phyloP scores from a whole-genome alignment of 2,329 filamentous ascomycete genomes.

The Colletotrichum sojae region DNA sequence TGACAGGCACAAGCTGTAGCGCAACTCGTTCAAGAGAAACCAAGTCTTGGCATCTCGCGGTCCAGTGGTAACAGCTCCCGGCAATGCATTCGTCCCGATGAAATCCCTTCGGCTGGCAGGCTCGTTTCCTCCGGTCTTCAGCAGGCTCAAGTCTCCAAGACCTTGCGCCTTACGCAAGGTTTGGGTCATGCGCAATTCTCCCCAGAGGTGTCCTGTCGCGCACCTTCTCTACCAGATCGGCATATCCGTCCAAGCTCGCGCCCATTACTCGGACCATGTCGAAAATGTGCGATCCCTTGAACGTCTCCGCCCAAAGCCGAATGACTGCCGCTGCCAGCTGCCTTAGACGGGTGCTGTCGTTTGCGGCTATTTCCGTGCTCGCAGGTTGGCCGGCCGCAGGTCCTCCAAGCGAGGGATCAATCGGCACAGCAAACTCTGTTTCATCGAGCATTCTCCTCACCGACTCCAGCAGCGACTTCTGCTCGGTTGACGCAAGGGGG shows the following conservation, averaged over 20 bases:
- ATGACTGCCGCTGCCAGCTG: conserved; percentile 72
- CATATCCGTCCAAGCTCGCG: conserved; percentile 69
- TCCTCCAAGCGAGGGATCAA: conserved; percentile 68
- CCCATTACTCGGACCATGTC: conserved; percentile 73
- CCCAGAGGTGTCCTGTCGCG: conserved; percentile 62
- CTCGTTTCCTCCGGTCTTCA: background rate
- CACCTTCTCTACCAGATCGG: conserved; percentile 69
- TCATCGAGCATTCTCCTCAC: conserved; percentile 72
- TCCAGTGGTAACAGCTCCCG: background rate
- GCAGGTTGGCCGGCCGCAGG: conserved; percentile 53
- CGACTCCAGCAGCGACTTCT: conserved; percentile 68
- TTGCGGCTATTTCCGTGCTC: conserved; percentile 59
- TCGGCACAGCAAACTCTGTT: conserved; percentile 73
- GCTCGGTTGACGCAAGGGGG: conserved; percentile 64
- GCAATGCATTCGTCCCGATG: too few species aligned
- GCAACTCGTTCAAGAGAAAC: conserved; percentile 9
- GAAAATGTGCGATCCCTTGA: conserved; percentile 73
- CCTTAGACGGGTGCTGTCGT: conserved; percentile 66
- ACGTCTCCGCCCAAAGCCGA: conserved; percentile 73
- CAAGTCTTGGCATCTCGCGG: conserved; percentile 23
- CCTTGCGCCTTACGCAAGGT: conserved; percentile 22
- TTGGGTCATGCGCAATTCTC: conserved; percentile 46
- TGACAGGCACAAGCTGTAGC: conserved; percentile 10
- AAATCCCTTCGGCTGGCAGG: background rate
- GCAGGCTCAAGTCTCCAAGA: background rate